Conservation (phyloP, 2,329 filamentous ascomycete species). For the Colletotrichum paranaense region DNA sequence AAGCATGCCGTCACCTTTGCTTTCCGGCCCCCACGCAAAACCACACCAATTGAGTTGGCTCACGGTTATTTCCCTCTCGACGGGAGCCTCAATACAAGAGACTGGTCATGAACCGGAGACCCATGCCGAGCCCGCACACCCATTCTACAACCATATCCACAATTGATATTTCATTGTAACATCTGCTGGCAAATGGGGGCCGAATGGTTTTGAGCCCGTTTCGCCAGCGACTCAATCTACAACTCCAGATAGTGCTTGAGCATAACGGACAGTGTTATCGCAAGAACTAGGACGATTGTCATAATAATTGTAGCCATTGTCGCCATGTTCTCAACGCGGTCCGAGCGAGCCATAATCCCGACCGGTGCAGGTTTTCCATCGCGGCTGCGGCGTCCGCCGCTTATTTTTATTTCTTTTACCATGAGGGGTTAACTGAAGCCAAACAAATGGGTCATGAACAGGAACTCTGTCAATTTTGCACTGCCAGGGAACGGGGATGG, state of each 20-base stretch:
- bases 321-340: conserved; percentile 17
- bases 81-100: conserved; percentile 1
- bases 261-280: neutral
- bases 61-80: neutral
- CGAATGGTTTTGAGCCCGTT: neutral
- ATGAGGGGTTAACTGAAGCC: conserved; percentile 32
- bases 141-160: conserved; percentile 25
- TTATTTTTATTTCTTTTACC: neutral
- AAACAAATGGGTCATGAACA: conserved; percentile 14
- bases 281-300: neutral
- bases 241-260: neutral
- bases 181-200: neutral
- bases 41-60: neutral
- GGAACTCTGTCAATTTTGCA: conserved; percentile 8
- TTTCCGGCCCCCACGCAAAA: conserved; percentile 3
- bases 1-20: neutral
- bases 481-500: conserved; percentile 16
- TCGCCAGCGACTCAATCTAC: neutral
- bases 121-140: conserved; percentile 25
- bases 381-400: conserved; percentile 32
- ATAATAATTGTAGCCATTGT: neutral
- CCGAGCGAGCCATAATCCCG: conserved; percentile 21
- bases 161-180: neutral
- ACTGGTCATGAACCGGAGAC: conserved; percentile 8
- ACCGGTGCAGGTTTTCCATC: conserved; percentile 4